Base-by-base conservation (phyloP, 2,329 filamentous ascomycete genomes). In the Xylariaceae sp. region DNA sequence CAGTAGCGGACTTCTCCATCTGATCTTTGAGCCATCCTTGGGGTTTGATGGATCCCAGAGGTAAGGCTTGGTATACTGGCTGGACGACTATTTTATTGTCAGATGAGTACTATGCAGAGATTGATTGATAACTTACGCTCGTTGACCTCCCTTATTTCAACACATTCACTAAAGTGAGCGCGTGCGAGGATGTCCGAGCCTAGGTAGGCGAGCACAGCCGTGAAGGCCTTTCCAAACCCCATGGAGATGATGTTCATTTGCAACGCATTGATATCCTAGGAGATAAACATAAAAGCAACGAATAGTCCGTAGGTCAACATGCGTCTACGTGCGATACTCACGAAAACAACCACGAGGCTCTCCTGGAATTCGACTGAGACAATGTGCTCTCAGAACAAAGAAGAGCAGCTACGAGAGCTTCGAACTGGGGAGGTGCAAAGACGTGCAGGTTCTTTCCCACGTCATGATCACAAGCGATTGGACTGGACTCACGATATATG, bases 1-100 rank as follows among this genome's bases (percentile, higher is more conserved):
- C 70, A 2, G 62, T 42, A n/a, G 68, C 67, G 47, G 68, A 67
- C 7, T 58, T 50, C 47, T 68, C 52, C 7, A 71, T 42, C 54
- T 72, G 67, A 47, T 69, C 68, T 50, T 61, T 63, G 35, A 72
- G 62, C 70, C 70, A 72, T 37, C 70, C 70, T 50, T 63, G 49
- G 11, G 70, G 70, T 17, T 67, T 69, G 47, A 71, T 65, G 5
- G 70, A 61, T 17, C 70, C 70, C 2, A 72, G 63, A 9, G 65
- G 62, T 1, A 72, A 57, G 30, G 65, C 59, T 50, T 66, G 65
- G 54, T 68, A 68, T 17, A 70, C 56, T 4, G 69, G 69, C 51
- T 71, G 69, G 35, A 69, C 62, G n/a, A 72, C 69, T 72, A 9
- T 2, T 11, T 51, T 45, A 9, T 7, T 30, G 18, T 67, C 17